phyloP scores from a whole-genome alignment of 805 yeast genomes.

The Starmerella asiatica region DNA sequence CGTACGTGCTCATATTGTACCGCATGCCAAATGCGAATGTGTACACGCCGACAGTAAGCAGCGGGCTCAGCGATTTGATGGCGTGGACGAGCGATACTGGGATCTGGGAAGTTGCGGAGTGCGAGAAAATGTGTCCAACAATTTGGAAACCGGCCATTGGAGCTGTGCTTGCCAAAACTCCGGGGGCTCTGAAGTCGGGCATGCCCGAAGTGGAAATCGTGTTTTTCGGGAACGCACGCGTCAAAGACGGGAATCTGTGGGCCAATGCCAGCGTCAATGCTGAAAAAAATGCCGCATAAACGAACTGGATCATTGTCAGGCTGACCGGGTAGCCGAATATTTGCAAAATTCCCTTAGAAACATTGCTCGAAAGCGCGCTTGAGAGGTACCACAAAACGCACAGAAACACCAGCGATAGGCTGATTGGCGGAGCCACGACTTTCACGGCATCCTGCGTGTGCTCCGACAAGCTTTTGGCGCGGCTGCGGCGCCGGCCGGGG shows the following conservation, averaged over 20 bases:
- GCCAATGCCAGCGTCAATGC: slow-evolving; percentile 32
- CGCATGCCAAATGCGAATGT: slow-evolving; percentile 43
- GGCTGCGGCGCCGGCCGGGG: slow-evolving; percentile 11
- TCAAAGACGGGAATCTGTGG: slow-evolving; percentile 24
- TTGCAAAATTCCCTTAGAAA: slow-evolving; percentile 63
- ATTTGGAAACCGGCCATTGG: slow-evolving; percentile 96
- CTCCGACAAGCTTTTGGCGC: slow-evolving; percentile 19
- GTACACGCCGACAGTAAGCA: slow-evolving; percentile 73
- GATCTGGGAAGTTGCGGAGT: slow-evolving; percentile 78
- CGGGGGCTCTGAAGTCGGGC: slow-evolving; percentile 5
- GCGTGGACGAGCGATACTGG: slow-evolving; percentile 95
- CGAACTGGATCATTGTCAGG: slow-evolving; percentile 74
- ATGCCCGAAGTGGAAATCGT: slow-evolving; percentile 21
- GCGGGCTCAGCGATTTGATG: slow-evolving; percentile 80
- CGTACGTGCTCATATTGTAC: slow-evolving; percentile 55
- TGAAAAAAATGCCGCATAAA: slow-evolving; percentile 49
- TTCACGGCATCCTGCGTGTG: slow-evolving; percentile 28
- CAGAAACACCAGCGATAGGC: slow-evolving; percentile 35
- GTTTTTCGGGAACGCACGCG: slow-evolving; percentile 28
- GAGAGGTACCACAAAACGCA: slow-evolving; percentile 71
- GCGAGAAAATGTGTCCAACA: slow-evolving; percentile 79
- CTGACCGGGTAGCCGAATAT: slow-evolving; percentile 72
- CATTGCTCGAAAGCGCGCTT: slow-evolving; percentile 68
- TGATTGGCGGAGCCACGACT: slow-evolving; percentile 32
- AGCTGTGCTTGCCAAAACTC: slow-evolving; percentile 36